Percentiles rank a stretch among this genome's conserved stretches.
Evolutionary conservation across 768 basidiomycete genomes (phyloP).

Genomic region (Suillus paluster): DNA sequence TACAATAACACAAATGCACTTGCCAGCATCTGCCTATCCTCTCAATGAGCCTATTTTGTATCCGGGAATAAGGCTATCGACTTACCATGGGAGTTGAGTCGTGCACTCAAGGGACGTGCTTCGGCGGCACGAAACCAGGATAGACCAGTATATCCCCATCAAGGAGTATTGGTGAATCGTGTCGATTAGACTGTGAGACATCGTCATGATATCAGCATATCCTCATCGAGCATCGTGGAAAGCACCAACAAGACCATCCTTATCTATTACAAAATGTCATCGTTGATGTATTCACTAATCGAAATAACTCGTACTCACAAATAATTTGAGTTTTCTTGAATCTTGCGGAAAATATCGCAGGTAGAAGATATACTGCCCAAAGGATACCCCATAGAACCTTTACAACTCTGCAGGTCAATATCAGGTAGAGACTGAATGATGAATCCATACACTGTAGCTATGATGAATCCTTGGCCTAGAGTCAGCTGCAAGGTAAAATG

Average conservation of each 20-base stretch:
- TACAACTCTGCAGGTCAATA: neutral
- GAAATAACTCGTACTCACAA: slow-evolving; percentile 15
- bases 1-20: neutral
- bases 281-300: neutral
- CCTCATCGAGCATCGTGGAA: neutral
- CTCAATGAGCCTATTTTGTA: neutral
- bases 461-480: slow-evolving; percentile 13
- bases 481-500: neutral
- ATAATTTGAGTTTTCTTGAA: slow-evolving; percentile 10
- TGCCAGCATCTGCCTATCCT: neutral
- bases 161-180: neutral
- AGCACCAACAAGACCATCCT: neutral
- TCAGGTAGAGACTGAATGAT: neutral
- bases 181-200: neutral
- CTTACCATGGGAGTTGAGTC: neutral
- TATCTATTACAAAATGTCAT: neutral
- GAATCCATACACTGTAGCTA: slow-evolving; percentile 18
- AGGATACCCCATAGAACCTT: slow-evolving; percentile 23
- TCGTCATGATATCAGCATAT: neutral
- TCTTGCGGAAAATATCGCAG: slow-evolving; percentile 22
- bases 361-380: slow-evolving; percentile 25
- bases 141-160: neutral
- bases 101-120: neutral
- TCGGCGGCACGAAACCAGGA: slow-evolving; percentile 2
- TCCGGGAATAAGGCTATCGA: neutral